phyloP scores from a whole-genome alignment of 148 eudicot genomes.

The Polygonum maritimum region DNA sequence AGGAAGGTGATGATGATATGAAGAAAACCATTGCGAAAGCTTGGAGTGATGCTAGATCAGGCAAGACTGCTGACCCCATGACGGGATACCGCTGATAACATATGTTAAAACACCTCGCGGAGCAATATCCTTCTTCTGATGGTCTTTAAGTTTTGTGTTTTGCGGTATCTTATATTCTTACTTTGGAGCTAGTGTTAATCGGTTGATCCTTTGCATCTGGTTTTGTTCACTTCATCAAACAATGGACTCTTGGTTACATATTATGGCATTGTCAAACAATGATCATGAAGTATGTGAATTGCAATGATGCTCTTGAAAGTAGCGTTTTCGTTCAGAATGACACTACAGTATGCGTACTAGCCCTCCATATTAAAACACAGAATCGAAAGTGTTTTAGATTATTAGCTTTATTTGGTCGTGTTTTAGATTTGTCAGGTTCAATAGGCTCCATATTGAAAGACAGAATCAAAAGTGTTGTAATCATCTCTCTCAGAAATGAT shows the following conservation, averaged over 20 bases:
- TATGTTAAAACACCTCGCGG: not conserved
- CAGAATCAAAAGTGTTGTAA: too few relatives aligned
- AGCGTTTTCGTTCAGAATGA: too few relatives aligned
- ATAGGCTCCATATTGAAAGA: too few relatives aligned
- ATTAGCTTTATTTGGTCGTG: too few relatives aligned
- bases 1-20: slow-evolving; percentile 96
- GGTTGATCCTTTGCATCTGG: not conserved
- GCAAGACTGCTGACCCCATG: slow-evolving; percentile 64
- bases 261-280: not conserved
- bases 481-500: too few relatives aligned
- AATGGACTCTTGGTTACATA: not conserved
- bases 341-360: too few relatives aligned
- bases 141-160: not conserved
- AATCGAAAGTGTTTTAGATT: too few relatives aligned
- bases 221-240: not conserved
- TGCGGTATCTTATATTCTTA: not conserved
- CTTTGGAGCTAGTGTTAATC: not conserved
- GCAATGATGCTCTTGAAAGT: too few relatives aligned
- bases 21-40: slow-evolving; percentile 90
- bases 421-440: too few relatives aligned
- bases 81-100: slow-evolving; percentile 28
- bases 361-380: too few relatives aligned
- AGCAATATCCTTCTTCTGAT: not conserved
- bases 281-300: not conserved
- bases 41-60: slow-evolving; percentile 90